Evolutionary conservation across 257 asterid species (phyloP), one percentile per base, ranked within the genome.

Genomic region (Ligustrum vulgare): DNA sequence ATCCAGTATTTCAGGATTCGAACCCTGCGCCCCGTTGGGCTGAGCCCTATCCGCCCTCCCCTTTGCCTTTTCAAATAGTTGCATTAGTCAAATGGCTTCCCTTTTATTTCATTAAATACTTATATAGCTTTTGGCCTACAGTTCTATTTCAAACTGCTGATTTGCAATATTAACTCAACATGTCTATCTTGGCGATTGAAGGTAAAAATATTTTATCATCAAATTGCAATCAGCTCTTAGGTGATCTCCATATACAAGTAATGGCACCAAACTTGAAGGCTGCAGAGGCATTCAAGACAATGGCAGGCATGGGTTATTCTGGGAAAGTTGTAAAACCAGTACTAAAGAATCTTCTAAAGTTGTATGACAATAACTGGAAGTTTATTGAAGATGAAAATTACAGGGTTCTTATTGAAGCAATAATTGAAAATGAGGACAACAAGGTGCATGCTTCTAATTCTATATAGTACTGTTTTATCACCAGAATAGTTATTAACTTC

Each of bases 341-440:
- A 34, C 73, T 87, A 47, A 73, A 63, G 43, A 51, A 54, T 33
- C 87, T 87, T 34, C 75, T 87, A 70, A 67, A 65, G 28, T 9
- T 72, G 67, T 85, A 87, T 71, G 76, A 77, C 23, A 70, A 80
- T 58, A 76, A 85, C 39, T 87, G 89, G 89, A 10, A 22, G 72
- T 82, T 73, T 65, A 85, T 87, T 73, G 89, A 87, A 83, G 87
- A 78, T 1, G 84, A 77, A 28, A 69, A 39, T 64, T 87, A 80
- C 58, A 75, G 72, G 51, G 89, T 80, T 71, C 88, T 87, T 66
- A 67, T 69, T 63, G 88, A 83, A 36, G 81, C 91, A 37, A 67
- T 83, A 67, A 76, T 87, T 33, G 82, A 82, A 45, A 72, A 78
- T 35, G 80, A 83, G 72, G 84, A 85, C 25, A 37, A 73, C 34